Evolutionary conservation across 164 flowering plant genomes (phyloP), one percentile per base, ranked within the genome.

Genomic region (Echeveria elegans): DNA sequence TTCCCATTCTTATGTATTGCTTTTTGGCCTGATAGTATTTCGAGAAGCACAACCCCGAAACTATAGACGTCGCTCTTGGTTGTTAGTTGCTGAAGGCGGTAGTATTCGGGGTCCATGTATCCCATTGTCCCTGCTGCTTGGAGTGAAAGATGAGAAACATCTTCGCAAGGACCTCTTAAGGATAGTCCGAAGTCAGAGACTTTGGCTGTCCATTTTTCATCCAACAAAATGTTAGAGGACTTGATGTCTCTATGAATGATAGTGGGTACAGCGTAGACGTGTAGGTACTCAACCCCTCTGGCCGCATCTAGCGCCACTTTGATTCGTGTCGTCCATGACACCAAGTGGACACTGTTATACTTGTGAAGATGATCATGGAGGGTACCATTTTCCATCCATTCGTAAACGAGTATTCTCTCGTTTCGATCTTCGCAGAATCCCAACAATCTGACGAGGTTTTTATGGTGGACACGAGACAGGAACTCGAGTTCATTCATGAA

Each of bases 31-130:
- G 92, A 78, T 23, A 93, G 18, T 12, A 93, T 5, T 59, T 92
- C 98, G 0, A 92, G 76, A 68, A 92, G 45, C 6, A 92, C 79
- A 0, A 92, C 85, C 0, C 98, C 98, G 43, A 86, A 90, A 68
- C 98, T 88, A 45, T 92, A 92, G 15, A 92, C 93, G 48, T 92
- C 98, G 53, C 91, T 88, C 79, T 86, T 89, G 0, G 78, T 73
- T 0, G 87, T 86, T 62, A 92, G 58, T 19, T 77, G 77, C 56
- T 87, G 89, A 1, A 82, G 80, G 69, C 90, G 75, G 75, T 83
- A 89, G 80, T 92, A 92, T 75, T 84, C 92, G 0, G 98, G 98
- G 60, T 89, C 98, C 77, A 92, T 79, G 74, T 92, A 92, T 0
- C 98, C 98, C 1, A 88, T 77, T 0, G 98, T 92, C 15, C 96